Evolutionary conservation across 2,329 filamentous ascomycete genomes (phyloP).

Genomic region (Fusarium sp.): DNA sequence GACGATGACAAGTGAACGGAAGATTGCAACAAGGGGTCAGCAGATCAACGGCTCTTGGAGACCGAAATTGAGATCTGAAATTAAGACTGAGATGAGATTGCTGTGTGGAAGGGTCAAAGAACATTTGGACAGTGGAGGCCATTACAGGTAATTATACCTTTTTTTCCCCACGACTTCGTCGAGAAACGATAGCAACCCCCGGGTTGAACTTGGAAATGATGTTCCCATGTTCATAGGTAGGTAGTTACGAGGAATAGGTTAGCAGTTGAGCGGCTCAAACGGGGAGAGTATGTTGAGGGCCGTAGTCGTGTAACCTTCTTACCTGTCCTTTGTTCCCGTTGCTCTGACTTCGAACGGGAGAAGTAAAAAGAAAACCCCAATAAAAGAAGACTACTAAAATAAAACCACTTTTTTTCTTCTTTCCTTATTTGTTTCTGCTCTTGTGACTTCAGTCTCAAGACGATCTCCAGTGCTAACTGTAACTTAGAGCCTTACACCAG

Average conservation of each 20-base stretch:
- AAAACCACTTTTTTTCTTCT: neutral
- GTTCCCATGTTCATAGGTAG: neutral
- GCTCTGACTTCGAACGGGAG: conserved; percentile 6
- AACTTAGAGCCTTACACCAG: conserved; percentile 12
- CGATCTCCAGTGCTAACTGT: conserved; percentile 6
- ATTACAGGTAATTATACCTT: conserved; percentile 29
- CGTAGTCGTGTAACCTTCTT: conserved; percentile 4
- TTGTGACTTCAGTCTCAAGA: conserved; percentile 1
- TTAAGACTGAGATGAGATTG: conserved; percentile 2
- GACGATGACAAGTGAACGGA: conserved; percentile 5
- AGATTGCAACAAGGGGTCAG: conserved; percentile 20
- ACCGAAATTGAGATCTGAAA: conserved; percentile 8
- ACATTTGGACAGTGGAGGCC: conserved; percentile 15
- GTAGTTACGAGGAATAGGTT: neutral
- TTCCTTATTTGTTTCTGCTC: conserved; percentile 12
- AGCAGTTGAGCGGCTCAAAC: conserved; percentile 12
- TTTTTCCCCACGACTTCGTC: conserved; percentile 2
- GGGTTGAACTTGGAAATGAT: conserved; percentile 9
- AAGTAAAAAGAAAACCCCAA: neutral
- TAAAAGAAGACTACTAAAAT: neutral
- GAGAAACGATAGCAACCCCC: conserved; percentile 2
- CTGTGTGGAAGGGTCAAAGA: conserved; percentile 7
- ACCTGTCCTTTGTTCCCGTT: neutral
- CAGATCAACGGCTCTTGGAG: conserved; percentile 8
- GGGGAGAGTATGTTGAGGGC: neutral